phyloP scores from a whole-genome alignment of 2,329 filamentous ascomycete species.

The Nigrograna mackinnonii region DNA sequence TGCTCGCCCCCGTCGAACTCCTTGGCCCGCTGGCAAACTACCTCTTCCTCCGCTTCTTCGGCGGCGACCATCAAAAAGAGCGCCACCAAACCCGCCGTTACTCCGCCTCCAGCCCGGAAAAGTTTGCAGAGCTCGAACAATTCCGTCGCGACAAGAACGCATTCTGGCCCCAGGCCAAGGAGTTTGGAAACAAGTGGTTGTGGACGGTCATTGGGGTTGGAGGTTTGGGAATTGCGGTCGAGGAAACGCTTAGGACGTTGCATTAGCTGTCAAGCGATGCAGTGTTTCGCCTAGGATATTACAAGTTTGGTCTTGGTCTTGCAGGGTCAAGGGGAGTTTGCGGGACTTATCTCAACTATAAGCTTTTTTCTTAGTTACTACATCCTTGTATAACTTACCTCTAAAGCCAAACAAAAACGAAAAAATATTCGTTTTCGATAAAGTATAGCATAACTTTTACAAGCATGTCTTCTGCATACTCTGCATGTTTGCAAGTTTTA shows the following conservation, averaged over 20 bases:
- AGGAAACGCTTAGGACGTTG: constrained; percentile 43
- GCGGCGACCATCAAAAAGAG: constrained; percentile 61
- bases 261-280: constrained; percentile 36
- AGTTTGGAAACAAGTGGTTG: constrained; percentile 60
- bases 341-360: not conserved
- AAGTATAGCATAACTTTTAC: too few species aligned
- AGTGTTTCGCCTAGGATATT: too few species aligned
- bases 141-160: constrained; percentile 61
- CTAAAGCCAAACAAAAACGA: too few species aligned
- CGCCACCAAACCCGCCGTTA: constrained; percentile 57
- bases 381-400: not conserved
- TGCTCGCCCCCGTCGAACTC: constrained; percentile 58
- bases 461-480: too few species aligned
- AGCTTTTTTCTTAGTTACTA: not conserved
- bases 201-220: constrained; percentile 58
- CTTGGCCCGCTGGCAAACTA: constrained; percentile 63
- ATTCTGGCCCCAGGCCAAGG: constrained; percentile 59
- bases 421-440: too few species aligned
- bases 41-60: constrained; percentile 59
- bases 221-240: constrained; percentile 51
- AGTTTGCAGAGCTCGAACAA: constrained; percentile 56
- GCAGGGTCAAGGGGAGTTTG: not conserved
- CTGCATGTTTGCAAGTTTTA: too few species aligned
- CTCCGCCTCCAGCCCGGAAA: constrained; percentile 52
- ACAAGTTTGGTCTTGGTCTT: constrained; percentile 18